Conservation (phyloP, 345 rosid genomes). For the Murraya koenigii region DNA sequence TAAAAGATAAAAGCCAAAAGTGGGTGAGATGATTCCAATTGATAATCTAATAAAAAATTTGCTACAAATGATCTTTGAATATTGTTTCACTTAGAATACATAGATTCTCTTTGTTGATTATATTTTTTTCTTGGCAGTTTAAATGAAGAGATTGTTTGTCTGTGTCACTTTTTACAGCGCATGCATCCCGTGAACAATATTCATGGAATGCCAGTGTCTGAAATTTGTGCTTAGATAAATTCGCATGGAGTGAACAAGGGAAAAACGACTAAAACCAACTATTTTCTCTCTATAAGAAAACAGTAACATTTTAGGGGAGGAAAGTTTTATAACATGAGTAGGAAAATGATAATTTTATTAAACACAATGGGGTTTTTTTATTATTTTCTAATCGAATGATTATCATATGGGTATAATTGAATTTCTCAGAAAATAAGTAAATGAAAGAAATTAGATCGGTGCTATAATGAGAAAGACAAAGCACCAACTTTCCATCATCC, state of each 20-base stretch:
- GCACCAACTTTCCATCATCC: conserved; percentile 24
- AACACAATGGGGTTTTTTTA: too few species aligned
- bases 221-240: conserved; percentile 10
- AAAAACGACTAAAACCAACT: too few species aligned
- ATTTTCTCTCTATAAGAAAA: too few species aligned
- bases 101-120: neutral
- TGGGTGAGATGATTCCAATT: neutral
- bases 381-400: too few species aligned
- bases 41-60: neutral
- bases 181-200: neutral
- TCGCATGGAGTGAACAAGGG: neutral
- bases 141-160: neutral
- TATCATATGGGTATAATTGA: neutral
- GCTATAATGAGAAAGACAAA: conserved; percentile 15
- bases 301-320: too few species aligned
- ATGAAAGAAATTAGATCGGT: neutral
- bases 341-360: too few species aligned
- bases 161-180: neutral
- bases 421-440: neutral
- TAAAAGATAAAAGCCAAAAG: neutral
- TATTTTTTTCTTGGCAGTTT: neutral
- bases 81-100: neutral
- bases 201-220: conserved; percentile 6
- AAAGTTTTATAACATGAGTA: too few species aligned
- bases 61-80: neutral